A percentile compares a stretch with the other conserved stretches of the same genome.
phyloP scores from a whole-genome alignment of 1,284 basidiomycete species.

The Gymnopus androsaceus region DNA sequence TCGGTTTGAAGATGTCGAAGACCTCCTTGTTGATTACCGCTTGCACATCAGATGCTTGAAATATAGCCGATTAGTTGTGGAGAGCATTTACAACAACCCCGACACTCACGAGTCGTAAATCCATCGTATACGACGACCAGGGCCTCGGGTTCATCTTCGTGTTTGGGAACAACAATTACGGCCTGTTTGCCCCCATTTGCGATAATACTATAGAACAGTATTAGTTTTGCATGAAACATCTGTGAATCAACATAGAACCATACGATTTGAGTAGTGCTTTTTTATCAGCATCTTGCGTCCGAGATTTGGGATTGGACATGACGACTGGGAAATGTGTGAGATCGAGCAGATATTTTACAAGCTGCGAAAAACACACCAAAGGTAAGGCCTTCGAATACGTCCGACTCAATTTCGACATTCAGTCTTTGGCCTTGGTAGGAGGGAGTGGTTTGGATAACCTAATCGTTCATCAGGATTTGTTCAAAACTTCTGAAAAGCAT shows the following conservation, averaged over 20 bases:
- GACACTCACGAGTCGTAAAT: conserved; percentile 54
- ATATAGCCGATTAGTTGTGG: background rate
- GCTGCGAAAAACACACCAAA: conserved; percentile 63
- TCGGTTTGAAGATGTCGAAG: conserved; percentile 74
- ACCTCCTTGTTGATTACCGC: conserved; percentile 62
- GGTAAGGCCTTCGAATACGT: conserved; percentile 72
- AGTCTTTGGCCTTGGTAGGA: conserved; percentile 66
- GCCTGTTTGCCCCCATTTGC: conserved; percentile 75
- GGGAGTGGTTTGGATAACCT: conserved; percentile 60
- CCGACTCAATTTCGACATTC: conserved; percentile 57
- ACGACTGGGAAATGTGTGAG: conserved; percentile 57
- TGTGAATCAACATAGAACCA: conserved; percentile 25
- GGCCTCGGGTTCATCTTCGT: conserved; percentile 36
- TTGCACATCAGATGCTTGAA: conserved; percentile 68
- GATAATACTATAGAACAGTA: conserved; percentile 56
- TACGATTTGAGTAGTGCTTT: conserved; percentile 65
- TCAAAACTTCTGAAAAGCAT: background rate
- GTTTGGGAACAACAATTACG: conserved; percentile 61
- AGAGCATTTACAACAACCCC: background rate
- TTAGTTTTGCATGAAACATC: background rate
- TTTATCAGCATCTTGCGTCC: conserved; percentile 69
- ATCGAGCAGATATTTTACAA: background rate
- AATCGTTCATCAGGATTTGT: conserved; percentile 10
- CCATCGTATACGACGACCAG: conserved; percentile 66
- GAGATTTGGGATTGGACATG: conserved; percentile 73